Evolutionary conservation across 768 basidiomycete species (phyloP), one percentile per base, ranked within the genome.

Genomic region (Rickenella mellea): DNA sequence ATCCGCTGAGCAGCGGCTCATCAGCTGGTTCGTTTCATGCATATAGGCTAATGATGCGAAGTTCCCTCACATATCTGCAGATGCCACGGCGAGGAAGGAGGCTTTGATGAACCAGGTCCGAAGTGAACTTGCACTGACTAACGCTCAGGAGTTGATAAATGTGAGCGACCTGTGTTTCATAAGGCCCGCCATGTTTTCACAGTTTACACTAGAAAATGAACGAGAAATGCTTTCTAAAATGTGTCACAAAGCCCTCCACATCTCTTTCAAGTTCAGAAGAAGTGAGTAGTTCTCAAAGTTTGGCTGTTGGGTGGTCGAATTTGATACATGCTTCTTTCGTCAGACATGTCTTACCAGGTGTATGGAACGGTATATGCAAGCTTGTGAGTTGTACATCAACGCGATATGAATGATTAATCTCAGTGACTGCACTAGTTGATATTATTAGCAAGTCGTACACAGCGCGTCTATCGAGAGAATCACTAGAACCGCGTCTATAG

Each of bases 281-380:
- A 78, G 86, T 83, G 39, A 38, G 64, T 46, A 27, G 10, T n/a
- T 5, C 14, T 17, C 12, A 7, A 3, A 10, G 27, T 21, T 8
- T 24, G 38, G 5, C 24, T 25, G 27, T 8, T 27, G 27, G 24
- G 12, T 28, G 27, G 36, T 26, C 2, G 25, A 28, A 33, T 11
- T 19, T 38, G 31, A 15, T 25, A 26, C 12, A 19, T 42, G 22
- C 17, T 27, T 15, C 27, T 27, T 19, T 14, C 22, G 15, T 2
- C 44, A 90, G 88, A 78, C 78, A 21, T 91, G 88, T 52, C 64
- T 90, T 31, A 64, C 74, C 5, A 69, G 77, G 44, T 91, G 88
- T 56, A 66, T 88, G 53, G 84, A 88, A 41, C 75, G 85, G 32
- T 91, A 88, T 56, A 68, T 91, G 67, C 84, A 90, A 61, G 83